A percentile compares a stretch with the other conserved stretches of the same genome.
Conservation (phyloP, 2,329 filamentous ascomycete species). For the Hypoxylon sp. region DNA sequence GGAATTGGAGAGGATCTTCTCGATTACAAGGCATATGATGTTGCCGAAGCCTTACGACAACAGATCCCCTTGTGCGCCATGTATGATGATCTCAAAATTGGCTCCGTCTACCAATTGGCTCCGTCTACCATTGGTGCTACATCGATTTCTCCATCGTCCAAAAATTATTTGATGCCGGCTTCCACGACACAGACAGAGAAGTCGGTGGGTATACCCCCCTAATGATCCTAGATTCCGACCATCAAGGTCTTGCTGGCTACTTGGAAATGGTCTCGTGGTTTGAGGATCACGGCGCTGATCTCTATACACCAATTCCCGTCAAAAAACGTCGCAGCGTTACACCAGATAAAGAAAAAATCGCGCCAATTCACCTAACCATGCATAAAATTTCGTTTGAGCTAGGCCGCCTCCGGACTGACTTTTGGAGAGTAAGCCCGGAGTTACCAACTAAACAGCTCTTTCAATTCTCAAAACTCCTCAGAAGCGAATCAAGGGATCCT, state of each 20-base stretch:
- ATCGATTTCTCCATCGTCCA: background rate
- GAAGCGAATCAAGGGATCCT: background rate
- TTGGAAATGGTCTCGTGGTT: conserved; percentile 14
- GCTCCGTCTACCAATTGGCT: background rate
- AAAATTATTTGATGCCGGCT: conserved; percentile 23
- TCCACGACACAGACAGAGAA: background rate
- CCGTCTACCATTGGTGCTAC: too few relatives aligned
- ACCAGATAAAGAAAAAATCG: background rate
- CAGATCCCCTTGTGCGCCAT: background rate
- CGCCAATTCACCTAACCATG: background rate
- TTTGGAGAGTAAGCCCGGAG: background rate
- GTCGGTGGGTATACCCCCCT: background rate
- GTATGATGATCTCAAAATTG: background rate
- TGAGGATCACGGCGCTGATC: conserved; percentile 7
- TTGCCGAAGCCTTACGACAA: background rate
- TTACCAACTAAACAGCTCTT: background rate
- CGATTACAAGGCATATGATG: conserved; percentile 5
- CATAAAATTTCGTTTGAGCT: background rate
- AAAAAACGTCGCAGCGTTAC: too few relatives aligned
- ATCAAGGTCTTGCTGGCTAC: too few relatives aligned
- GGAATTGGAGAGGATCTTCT: background rate
- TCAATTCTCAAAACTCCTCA: background rate
- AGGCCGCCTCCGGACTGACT: too few relatives aligned
- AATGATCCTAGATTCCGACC: background rate
- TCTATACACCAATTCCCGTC: conserved; percentile 1